Evolutionary conservation across 202 grass and related monocot species (phyloP).

Genomic region (Brachypodium distachyon): DNA sequence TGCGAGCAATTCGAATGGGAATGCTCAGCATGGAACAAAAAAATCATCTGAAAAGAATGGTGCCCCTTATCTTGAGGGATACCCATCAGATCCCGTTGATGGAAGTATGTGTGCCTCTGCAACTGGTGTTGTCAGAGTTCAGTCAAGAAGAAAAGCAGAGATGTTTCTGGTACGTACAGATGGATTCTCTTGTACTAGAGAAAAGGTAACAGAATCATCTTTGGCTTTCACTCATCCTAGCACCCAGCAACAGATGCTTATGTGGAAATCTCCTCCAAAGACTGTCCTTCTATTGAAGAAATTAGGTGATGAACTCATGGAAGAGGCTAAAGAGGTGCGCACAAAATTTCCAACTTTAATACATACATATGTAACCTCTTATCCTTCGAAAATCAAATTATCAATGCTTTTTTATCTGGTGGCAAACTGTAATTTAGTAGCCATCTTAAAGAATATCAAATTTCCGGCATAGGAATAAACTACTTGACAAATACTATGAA

Average conservation of each 20-base stretch:
- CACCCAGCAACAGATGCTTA: conserved; percentile 99
- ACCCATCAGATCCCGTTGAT: conserved; percentile 40
- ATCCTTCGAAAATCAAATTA: background rate
- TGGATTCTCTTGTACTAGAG: conserved; percentile 94
- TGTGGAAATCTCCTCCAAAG: conserved; percentile 99
- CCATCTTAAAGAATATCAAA: background rate
- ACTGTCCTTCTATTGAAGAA: conserved; percentile 90
- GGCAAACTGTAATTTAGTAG: conserved; percentile 6
- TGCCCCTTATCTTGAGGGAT: conserved; percentile 19
- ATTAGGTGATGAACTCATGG: conserved; percentile 89
- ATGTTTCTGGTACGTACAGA: conserved; percentile 98
- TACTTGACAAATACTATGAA: background rate
- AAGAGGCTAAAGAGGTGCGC: conserved; percentile 93
- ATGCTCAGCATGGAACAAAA: conserved; percentile 25
- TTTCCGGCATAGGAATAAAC: background rate
- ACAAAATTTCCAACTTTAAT: background rate
- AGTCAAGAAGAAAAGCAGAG: conserved; percentile 93
- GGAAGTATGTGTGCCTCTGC: conserved; percentile 74
- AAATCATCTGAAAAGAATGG: conserved; percentile 36
- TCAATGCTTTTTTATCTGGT: background rate
- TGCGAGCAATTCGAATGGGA: conserved; percentile 26
- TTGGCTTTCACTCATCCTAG: conserved; percentile 90
- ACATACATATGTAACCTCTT: background rate
- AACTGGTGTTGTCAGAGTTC: conserved; percentile 87
- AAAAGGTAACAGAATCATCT: conserved; percentile 99